Base-by-base conservation (phyloP, 345 rosid genomes). In the Pelargonium nanum region DNA sequence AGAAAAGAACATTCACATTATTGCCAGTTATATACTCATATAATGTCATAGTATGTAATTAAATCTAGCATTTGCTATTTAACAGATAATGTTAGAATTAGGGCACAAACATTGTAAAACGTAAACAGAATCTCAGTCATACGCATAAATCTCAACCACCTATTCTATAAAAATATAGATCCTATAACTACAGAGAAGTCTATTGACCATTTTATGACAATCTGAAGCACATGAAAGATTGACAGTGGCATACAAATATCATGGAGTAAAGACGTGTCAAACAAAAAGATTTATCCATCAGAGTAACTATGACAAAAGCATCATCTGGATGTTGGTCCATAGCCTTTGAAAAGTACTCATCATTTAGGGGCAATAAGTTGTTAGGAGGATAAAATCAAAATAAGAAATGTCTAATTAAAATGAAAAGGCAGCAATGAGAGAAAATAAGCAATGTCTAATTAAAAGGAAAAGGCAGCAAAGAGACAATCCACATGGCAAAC, bases 231-330 rank as follows among this genome's bases (percentile, higher is more conserved):
- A n/a, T n/a, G n/a, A n/a, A n/a, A n/a, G n/a, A n/a, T n/a, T n/a
- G n/a, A 15, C 6, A 34, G 1, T 9, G 12, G 7, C 45, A 34
- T 4, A 34, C 45, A 40, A 58, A 24, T 12, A 58, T 20, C 22
- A 56, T 56, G 32, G 15, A 7, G 59, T 3, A 10, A 30, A 32
- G 12, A 32, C 28, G n/a, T 26, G 60, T 22, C 22, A 57, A 10
- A 28, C 32, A 28, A 28, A 28, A 3, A 28, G 32, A 3, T 2
- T 28, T 32, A n/a, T 23, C 61, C 22, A 2, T 60, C 63, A 60
- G 63, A 60, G 63, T 60, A 40, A 44, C 53, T 60, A 60, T 60
- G 63, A 60, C 63, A 60, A 20, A 44, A 60, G 63, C 55, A 1
- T 58, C 63, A 60, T 6, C 28, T 60, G 63, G 30, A 60, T 13